Evolutionary conservation across 345 rosid species (phyloP).

Genomic region (Nephelium lappaceum): DNA sequence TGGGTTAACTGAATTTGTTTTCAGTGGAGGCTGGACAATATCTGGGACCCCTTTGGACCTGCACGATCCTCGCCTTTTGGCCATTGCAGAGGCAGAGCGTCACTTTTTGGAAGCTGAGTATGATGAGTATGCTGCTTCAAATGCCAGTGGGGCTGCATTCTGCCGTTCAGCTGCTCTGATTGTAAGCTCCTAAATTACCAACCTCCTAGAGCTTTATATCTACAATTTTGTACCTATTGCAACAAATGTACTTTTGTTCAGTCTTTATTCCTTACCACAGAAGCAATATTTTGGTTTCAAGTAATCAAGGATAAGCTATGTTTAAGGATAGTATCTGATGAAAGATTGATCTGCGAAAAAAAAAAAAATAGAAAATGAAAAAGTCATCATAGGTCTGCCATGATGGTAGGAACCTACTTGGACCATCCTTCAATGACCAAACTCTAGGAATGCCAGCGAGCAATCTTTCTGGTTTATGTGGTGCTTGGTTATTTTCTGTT

Average conservation of each 20-base stretch:
- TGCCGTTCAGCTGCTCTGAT: constrained; percentile 89
- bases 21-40: constrained; percentile 90
- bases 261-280: background rate
- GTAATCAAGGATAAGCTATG: background rate
- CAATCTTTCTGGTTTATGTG: background rate
- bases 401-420: constrained; percentile 7
- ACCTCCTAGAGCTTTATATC: background rate
- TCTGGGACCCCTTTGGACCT: constrained; percentile 80
- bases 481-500: background rate
- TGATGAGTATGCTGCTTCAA: constrained; percentile 80
- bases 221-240: background rate
- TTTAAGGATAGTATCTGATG: background rate
- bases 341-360: background rate
- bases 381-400: background rate
- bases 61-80: constrained; percentile 82
- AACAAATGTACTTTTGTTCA: background rate
- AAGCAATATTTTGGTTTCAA: background rate
- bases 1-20: constrained; percentile 18
- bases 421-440: background rate
- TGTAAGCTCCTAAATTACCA: constrained; percentile 43
- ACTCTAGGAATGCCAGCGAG: background rate
- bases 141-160: constrained; percentile 85
- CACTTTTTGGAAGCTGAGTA: constrained; percentile 85
- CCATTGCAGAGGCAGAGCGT: constrained; percentile 90
- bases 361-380: background rate